Base-by-base conservation (phyloP, 257 asterid genomes). In the Ilex aquifolium region DNA sequence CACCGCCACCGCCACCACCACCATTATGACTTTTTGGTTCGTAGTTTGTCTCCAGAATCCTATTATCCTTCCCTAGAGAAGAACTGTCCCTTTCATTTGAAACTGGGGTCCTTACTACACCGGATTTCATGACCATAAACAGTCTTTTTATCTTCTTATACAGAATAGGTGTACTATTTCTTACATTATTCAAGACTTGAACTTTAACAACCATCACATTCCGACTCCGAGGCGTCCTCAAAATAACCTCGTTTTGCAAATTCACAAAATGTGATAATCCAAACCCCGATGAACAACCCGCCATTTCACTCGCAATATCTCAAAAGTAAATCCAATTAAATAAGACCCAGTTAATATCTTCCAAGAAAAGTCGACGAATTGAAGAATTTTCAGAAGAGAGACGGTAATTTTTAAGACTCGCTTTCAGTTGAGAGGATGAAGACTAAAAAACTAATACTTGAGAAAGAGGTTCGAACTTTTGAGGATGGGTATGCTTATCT, bases 271-370 rank as follows among this genome's bases (percentile, higher is more conserved):
- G 84, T 66, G 81, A 52, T 2, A 68, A 48, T 64, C 85, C 69
- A 64, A 80, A 48, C 63, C 82, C 79, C 56, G 84, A 78, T 54
- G 86, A 82, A 73, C 77, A 87, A 31, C 79, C 84, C 81, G 83
- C 88, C 87, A 79, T 79, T 75, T 69, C 56, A 32, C 30, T 62
- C 42, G 0, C 5, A 36, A 36, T 4, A 36, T 63, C 52, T 27
- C 63, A 8, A 11, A 44, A 52, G 6, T 62, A 54, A 36, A 56
- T 62, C 52, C 30, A 31, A 71, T 7, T 44, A 29, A 39, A 2
- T 13, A 53, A 57, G 50, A 30, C 60, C 57, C 42, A 36, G 42
- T 36, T 36, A 36, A 36, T 36, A 36, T 36, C 8, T 36, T 36
- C 8, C 57, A 49, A 21, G 77, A 58, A 72, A 74, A 63, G 64